phyloP scores from a whole-genome alignment of 208 protist genomes.

The Crithidia expoeki region DNA sequence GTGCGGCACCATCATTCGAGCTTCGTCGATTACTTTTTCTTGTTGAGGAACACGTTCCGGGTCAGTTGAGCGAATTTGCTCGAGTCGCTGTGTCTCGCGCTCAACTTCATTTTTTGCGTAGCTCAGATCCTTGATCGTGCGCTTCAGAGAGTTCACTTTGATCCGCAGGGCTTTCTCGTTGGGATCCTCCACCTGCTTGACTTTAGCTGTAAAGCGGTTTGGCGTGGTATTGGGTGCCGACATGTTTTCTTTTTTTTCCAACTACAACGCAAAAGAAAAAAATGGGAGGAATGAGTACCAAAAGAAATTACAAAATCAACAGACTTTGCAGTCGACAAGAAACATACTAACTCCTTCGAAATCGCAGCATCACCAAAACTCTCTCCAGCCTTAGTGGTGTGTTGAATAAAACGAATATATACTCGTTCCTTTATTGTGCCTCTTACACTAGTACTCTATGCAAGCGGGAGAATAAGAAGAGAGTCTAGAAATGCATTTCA shows the following conservation, averaged over 20 bases:
- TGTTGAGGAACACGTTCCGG: conserved; percentile 73
- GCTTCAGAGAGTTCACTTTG: conserved; percentile 63
- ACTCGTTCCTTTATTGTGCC: too few species aligned
- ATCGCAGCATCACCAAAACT: too few species aligned
- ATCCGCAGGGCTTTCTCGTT: conserved; percentile 56
- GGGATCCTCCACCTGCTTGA: conserved; percentile 52
- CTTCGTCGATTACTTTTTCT: conserved; percentile 72
- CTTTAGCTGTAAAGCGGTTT: conserved; percentile 51
- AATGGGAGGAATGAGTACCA: conserved; percentile 18
- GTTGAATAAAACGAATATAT: too few species aligned
- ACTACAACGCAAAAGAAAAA: conserved; percentile 20
- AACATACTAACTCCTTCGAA: too few species aligned
- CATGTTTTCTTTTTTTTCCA: conserved; percentile 39
- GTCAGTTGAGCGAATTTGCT: conserved; percentile 42
- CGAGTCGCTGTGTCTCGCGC: conserved; percentile 52
- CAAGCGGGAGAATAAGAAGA: too few species aligned
- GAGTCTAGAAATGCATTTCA: too few species aligned
- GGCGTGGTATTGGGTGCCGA: conserved; percentile 25
- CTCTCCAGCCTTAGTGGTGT: too few species aligned
- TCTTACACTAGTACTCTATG: too few species aligned
- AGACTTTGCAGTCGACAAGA: too few species aligned
- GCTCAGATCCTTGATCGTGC: conserved; percentile 73
- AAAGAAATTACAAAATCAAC: too few species aligned
- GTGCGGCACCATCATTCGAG: conserved; percentile 83
- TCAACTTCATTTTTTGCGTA: conserved; percentile 72